These are phyloP conservation scores for Phytophthora lateralis DNA, from an alignment of 352 stramenopile genomes.

Conservation along the genomic window DNA sequence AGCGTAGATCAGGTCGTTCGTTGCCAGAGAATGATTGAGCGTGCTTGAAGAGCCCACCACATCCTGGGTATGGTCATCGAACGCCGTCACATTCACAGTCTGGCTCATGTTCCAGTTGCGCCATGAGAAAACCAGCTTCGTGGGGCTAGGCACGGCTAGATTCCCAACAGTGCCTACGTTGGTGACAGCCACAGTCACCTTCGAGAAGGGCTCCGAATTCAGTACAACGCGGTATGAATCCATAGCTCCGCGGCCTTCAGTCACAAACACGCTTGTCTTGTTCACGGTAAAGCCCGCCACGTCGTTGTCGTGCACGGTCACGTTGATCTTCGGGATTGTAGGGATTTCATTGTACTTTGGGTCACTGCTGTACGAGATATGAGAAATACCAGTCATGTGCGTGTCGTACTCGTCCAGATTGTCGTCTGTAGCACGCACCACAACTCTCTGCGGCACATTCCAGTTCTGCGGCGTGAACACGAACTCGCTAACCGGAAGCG, in stretches of 20 bases:
- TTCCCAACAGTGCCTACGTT: conserved; percentile 62
- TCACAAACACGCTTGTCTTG: conserved; percentile 48
- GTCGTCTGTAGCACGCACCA: conserved; percentile 66
- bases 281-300: conserved; percentile 53
- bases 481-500: conserved; percentile 52
- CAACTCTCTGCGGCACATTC: conserved; percentile 62
- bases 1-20: conserved; percentile 77
- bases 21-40: conserved; percentile 55
- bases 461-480: conserved; percentile 70
- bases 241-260: conserved; percentile 40
- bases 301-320: conserved; percentile 71
- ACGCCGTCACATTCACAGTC: conserved; percentile 50
- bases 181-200: conserved; percentile 53
- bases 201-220: conserved; percentile 66
- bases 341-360: conserved; percentile 66
- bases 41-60: conserved; percentile 47
- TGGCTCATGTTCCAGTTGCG: conserved; percentile 70
- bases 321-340: conserved; percentile 61
- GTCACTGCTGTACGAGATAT: conserved; percentile 69
- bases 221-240: conserved; percentile 68
- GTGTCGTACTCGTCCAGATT: conserved; percentile 67
- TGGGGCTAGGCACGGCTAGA: conserved; percentile 35
- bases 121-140: conserved; percentile 66
- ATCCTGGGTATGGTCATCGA: conserved; percentile 72
- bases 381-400: conserved; percentile 72